Base-by-base conservation (phyloP, 2,329 filamentous ascomycete species). In the Paradendryphiella salina region DNA sequence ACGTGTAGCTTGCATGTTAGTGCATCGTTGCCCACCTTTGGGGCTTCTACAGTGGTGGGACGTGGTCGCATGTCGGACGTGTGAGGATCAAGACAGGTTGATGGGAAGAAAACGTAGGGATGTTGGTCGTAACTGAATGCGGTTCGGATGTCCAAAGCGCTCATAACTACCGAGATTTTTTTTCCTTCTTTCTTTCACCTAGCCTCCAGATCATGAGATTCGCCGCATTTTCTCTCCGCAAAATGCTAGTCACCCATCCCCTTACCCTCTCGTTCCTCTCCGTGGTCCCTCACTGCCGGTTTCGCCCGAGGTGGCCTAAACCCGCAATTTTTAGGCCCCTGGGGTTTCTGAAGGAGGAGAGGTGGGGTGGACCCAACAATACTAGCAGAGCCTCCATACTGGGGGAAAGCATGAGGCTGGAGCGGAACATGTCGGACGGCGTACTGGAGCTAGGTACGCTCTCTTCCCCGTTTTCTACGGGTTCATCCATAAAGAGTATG, bases 401-500 rank as follows among this genome's bases (percentile, higher is more conserved):
- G 42, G 43, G 43, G 48, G 31, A 41, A 17, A 18, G 20, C 18
- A 23, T 21, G 36, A 40, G 36, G 37, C 37, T 37, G 21, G 38
- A 43, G 38, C 37, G 37, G 49, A 38, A 33, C 32, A 48, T 39
- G 38, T 48, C 49, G 49, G 49, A 38, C 38, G 49, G 44, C 37
- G 44, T 52, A 52, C 49, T 48, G 21, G n/a, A 43, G 49, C 35
- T 31, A 43, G 49, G 33, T 37, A 52, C 33, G 21, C 38, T 47
- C 44, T 44, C 49, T 48, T 17, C 23, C 32, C 26, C 13, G 15
- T 43, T 10, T 7, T 17, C 15, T 42, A 26, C 31, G 42, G 43
- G 31, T 35, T n/a, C 37, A 14, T 33, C 41, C 37, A n/a, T 32
- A 54, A 46, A 32, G 13, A 28, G 41, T 38, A 50, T 50, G 41